Evolutionary conservation across 177 flowering plant species (phyloP), one percentile per base, ranked within the genome.

Genomic region (Vitis hybrid): DNA sequence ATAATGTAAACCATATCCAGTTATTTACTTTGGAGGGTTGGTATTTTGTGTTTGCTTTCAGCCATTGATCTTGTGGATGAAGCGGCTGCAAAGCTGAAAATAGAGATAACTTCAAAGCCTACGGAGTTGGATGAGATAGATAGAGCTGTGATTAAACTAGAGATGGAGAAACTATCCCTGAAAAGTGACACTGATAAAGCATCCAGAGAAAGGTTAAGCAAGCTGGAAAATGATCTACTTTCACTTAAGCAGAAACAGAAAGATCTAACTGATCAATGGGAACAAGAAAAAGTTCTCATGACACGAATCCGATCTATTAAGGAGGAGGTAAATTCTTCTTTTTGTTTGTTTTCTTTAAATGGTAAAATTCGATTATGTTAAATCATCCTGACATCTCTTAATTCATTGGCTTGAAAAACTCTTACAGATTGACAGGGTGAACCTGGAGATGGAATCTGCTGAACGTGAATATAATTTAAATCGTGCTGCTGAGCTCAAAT

Each of bases 61-160:
- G 97, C 97, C 56, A 93, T 93, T 81, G 98, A 93, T 80, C 92
- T 93, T 64, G 93, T 93, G 68, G 98, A 93, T 78, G 98, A 93
- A 81, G 96, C 98, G 60, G 97, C 97, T 70, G 98, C 98, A 62
- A 93, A 93, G 79, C 84, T 93, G 73, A 93, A 93, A 77, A 93
- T 93, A 94, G 98, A 93, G 79, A 89, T 93, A 62, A 91, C 97
- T 52, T 93, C 98, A n/a, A 93, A 93, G 80, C 98, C 98, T 14
- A 89, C 84, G 50, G 98, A 91, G 66, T 71, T 93, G 85, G 98
- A 93, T 85, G 98, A 90, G 78, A 76, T 93, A 21, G 94, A 91
- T 67, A 81, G 98, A 82, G 86, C 94, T 60, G 80, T 91, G 51
- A 60, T 89, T n/a, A 91, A 91, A 71, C 72, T 93, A 72, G 97